A percentile compares a stretch with the other conserved stretches of the same genome.
Evolutionary conservation across 2,329 filamentous ascomycete species (phyloP).

Genomic region (Thelonectria olida): DNA sequence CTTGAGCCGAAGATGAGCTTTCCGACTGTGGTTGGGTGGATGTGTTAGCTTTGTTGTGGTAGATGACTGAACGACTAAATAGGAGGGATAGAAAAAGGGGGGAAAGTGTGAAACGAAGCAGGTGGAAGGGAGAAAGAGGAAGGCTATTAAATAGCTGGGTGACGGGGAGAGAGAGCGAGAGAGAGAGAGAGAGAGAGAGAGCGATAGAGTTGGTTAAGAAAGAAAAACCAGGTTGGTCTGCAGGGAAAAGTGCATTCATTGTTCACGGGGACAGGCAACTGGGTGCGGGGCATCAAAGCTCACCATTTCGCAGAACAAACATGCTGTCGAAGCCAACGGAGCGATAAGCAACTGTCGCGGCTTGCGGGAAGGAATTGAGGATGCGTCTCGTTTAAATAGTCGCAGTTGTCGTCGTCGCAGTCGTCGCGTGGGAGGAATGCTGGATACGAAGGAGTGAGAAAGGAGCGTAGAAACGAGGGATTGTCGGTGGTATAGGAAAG

Average conservation of each 20-base stretch:
- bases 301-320: conserved; percentile 52
- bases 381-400: conserved; percentile 11
- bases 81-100: too few relatives aligned
- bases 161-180: not conserved
- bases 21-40: conserved; percentile 66
- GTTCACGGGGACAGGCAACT: not conserved
- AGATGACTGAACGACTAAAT: not conserved
- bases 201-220: not conserved
- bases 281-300: conserved; percentile 35
- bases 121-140: not conserved
- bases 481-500: not conserved
- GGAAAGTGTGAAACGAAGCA: not conserved
- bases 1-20: conserved; percentile 91
- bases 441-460: not conserved
- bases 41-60: conserved; percentile 26
- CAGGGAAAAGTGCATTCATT: not conserved
- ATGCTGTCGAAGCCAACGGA: conserved; percentile 39
- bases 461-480: conserved; percentile 1
- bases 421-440: not conserved
- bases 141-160: not conserved
- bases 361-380: not conserved
- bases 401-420: conserved; percentile 3
- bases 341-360: not conserved
- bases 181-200: not conserved
- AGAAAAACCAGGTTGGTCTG: not conserved